A percentile compares a stretch with the other conserved stretches of the same genome.
These are phyloP conservation scores for Monilinia vaccinii-corymbosi DNA, from an alignment of 2,329 filamentous ascomycete genomes.

Conservation along the genomic window DNA sequence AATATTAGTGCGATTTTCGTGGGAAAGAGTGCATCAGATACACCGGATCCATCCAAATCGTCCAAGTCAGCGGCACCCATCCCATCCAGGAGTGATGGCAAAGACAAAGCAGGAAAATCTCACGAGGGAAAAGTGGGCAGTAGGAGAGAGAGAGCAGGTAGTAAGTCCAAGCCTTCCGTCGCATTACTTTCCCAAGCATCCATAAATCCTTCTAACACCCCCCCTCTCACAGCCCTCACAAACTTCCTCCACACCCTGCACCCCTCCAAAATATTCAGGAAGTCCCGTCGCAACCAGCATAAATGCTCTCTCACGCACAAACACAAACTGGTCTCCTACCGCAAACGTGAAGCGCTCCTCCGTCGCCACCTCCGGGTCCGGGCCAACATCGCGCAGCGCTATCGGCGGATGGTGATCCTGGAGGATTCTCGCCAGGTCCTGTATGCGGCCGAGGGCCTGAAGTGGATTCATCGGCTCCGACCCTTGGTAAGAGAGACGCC, in stretches of 20 bases:
- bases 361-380: neutral
- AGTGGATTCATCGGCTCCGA: neutral
- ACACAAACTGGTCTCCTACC: neutral
- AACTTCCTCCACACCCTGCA: neutral
- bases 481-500: neutral
- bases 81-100: neutral
- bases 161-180: neutral
- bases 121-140: neutral
- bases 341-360: neutral
- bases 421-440: neutral
- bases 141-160: neutral
- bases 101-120: neutral
- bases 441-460: neutral
- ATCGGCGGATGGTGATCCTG: neutral
- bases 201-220: neutral
- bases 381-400: neutral
- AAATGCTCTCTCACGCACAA: neutral
- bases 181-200: neutral
- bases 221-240: neutral
- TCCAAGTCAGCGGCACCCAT: neutral
- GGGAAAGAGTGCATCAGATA: neutral
- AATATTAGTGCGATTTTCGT: constrained; percentile 1
- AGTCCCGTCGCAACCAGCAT: neutral
- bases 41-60: neutral
- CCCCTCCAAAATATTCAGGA: neutral